Base-by-base conservation (phyloP, 169 alveolate species). In the Plasmodium yoelii region DNA sequence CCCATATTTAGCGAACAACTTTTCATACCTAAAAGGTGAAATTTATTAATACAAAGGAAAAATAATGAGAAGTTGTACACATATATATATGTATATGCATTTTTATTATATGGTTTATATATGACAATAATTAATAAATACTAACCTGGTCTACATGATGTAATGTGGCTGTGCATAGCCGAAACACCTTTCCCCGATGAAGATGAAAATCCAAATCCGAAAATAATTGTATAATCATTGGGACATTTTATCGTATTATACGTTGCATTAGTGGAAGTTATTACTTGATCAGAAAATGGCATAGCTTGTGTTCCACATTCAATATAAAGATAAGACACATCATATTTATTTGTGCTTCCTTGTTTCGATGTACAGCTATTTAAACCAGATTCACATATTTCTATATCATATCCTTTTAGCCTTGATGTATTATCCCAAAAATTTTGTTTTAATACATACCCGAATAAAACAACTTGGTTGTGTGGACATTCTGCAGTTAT, bases 121-220 rank as follows among this genome's bases (percentile, higher is more conserved):
- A 6, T 53, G 24, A 9, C 6, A 61, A 26, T 53, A 47, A 9
- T 13, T 15, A 39, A n/a, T 8, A 9, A 82, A 8, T 53, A 49
- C 88, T 53, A 39, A 92, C 95, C 95, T 64, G 93, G 91, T 18
- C 91, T 55, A 55, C 95, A 92, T 19, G 94, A 88, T 6, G 89
- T 73, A 51, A 88, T 8, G 26, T 15, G 64, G 13, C 80, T 46
- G 42, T 68, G 12, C 24, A n/a, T 84, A 63, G 94, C 90, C 15
- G 93, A 64, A 19, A 74, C 24, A 18, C 19, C 60, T 51, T 34
- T 47, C 10, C 94, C 88, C 7, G 88, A 61, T 1, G 93, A 68
- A 34, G 91, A 19, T 7, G 94, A 39, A 15, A 92, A n/a, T 19
- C 91, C 93, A 72, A 92, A 92, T 2, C 95, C 95, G 18, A 86